These are phyloP conservation scores for Mantamonas sphyraenae DNA, from an alignment of 78 protist species.

Conservation along the genomic window DNA sequence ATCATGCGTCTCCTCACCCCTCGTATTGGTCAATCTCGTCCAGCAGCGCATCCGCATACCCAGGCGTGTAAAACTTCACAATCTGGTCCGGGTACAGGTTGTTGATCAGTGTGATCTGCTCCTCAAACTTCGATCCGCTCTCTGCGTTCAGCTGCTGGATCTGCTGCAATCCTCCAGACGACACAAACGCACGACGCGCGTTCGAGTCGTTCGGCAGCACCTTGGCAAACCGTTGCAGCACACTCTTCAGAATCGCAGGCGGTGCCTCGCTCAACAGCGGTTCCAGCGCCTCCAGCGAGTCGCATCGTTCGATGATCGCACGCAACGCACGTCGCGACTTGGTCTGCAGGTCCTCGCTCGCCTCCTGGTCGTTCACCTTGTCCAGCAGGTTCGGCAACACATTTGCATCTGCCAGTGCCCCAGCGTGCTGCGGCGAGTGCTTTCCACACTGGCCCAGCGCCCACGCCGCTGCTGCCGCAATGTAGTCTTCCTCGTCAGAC, in stretches of 20 bases:
- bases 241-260: constrained; percentile 53
- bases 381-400: constrained; percentile 58
- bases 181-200: constrained; percentile 67
- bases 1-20: too few species aligned
- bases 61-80: constrained; percentile 79
- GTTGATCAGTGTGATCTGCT: constrained; percentile 61
- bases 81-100: constrained; percentile 75
- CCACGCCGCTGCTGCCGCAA: constrained; percentile 68
- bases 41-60: constrained; percentile 47
- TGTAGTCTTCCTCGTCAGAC: constrained; percentile 68
- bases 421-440: constrained; percentile 84
- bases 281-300: constrained; percentile 70
- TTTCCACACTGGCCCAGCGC: constrained; percentile 79
- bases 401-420: constrained; percentile 64
- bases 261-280: constrained; percentile 69
- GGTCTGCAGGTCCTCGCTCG: constrained; percentile 63
- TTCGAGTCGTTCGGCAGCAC: constrained; percentile 71
- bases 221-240: constrained; percentile 83
- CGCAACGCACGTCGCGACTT: constrained; percentile 78
- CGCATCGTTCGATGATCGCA: constrained; percentile 59
- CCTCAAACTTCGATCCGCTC: constrained; percentile 55
- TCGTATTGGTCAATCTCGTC: constrained; percentile 43
- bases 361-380: constrained; percentile 18
- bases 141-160: constrained; percentile 66
- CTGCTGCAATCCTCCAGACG: constrained; percentile 5